Conservation (phyloP, 2,329 filamentous ascomycete species). For the Monosporascus sp. region DNA sequence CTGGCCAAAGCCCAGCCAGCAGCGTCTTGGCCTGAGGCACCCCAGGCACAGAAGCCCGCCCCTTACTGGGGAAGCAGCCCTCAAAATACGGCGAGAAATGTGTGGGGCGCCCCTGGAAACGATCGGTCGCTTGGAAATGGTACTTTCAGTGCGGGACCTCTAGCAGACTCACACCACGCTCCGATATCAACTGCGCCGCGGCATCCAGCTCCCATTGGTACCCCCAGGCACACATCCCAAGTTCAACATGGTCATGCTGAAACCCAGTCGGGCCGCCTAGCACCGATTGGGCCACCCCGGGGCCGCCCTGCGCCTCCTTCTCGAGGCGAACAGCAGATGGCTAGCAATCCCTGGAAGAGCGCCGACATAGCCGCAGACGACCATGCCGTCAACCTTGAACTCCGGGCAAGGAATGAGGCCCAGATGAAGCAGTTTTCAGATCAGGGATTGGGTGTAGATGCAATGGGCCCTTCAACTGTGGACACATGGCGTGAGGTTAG, state of each 20-base stretch:
- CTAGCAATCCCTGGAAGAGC: conserved; percentile 17
- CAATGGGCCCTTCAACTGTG: conserved; percentile 43
- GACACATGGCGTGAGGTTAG: conserved; percentile 45
- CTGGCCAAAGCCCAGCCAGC: conserved; percentile 26
- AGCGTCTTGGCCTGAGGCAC: conserved; percentile 21
- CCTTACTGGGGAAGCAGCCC: conserved; percentile 43
- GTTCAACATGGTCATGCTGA: conserved; percentile 12
- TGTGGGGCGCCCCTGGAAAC: conserved; percentile 71
- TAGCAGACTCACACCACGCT: conserved; percentile 35
- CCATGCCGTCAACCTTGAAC: conserved; percentile 35
- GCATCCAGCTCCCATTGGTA: conserved; percentile 42
- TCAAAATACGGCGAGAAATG: conserved; percentile 50
- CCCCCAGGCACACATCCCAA: conserved; percentile 23
- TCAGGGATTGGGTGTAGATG: conserved; percentile 38
- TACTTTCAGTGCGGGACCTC: conserved; percentile 59
- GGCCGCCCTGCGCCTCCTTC: conserved; percentile 5
- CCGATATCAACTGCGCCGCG: conserved; percentile 26
- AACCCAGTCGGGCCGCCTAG: conserved; percentile 14
- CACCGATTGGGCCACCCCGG: conserved; percentile 27
- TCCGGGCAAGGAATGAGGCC: conserved; percentile 32
- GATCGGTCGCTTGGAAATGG: conserved; percentile 72
- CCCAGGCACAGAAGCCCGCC: conserved; percentile 38
- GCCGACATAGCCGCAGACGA: conserved; percentile 32
- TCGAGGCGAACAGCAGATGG: conserved; percentile 2
- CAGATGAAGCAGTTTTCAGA: conserved; percentile 42